Base-by-base conservation (phyloP, 2,329 filamentous ascomycete species). In the Ophiocordyceps camponoti-saundersi region DNA sequence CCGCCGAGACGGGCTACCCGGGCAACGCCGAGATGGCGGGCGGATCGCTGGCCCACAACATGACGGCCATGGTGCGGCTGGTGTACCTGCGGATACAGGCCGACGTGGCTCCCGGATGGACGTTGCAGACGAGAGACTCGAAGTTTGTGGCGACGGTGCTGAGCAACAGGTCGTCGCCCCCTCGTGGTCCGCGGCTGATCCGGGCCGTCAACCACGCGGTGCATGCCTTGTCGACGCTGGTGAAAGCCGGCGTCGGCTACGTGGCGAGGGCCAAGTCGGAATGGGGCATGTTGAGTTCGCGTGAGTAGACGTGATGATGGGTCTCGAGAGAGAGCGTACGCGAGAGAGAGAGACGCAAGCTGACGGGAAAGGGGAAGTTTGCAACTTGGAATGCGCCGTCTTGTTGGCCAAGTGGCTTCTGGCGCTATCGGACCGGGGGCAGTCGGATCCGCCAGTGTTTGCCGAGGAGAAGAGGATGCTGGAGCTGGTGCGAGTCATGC, bases 1-100 rank as follows among this genome's bases (percentile, higher is more conserved):
- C 68, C 6, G 68, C 68, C 18, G 73, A 75, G 49, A 63, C 65
- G 1, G 65, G 62, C 3, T 66, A 68, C 47, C 67, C 68, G 46
- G 64, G 59, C 43, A 64, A 66, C 32, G 65, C 69, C 43, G 75
- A 78, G 23, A 65, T 66, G 32, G 71, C 71, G 44, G 65, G 75
- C 26, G 78, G 79, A 0, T 75, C 79, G 0, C 68, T 84, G n/a
- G 72, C 77, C 0, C 82, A 79, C 58, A 82, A 81, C 52, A 76
- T 78, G 44, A 81, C 71, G 15, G 79, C 75, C 11, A 65, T 79
- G 45, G 68, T 74, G 54, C 73, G 74, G 46, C 64, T 75, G 42
- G 78, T 78, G 0, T 79, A 79, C 50, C 80, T 85, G 46, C 68
- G 80, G 11, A 65, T 83, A 3, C 79, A 83, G 52, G 77, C 77